These are phyloP conservation scores for Colletotrichum cuscutae DNA, from an alignment of 2,329 filamentous ascomycete species.

Conservation along the genomic window DNA sequence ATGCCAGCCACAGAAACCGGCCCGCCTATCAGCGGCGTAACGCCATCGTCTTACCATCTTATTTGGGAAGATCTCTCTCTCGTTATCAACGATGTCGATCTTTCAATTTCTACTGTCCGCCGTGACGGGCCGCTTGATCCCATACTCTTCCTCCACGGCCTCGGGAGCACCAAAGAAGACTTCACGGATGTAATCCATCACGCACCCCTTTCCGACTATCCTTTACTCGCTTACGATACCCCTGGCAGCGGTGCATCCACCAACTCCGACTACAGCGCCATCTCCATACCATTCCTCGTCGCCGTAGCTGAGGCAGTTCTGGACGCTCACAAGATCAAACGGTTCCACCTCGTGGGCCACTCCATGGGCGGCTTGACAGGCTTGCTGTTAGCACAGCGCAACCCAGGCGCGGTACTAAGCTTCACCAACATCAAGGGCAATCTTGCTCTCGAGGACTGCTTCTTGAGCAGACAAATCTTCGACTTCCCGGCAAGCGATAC, in stretches of 20 bases:
- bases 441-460: slow-evolving; percentile 41
- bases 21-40: background rate
- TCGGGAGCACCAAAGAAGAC: slow-evolving; percentile 41
- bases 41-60: background rate
- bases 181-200: slow-evolving; percentile 38
- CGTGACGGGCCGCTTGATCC: background rate
- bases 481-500: slow-evolving; percentile 8
- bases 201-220: slow-evolving; percentile 24
- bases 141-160: slow-evolving; percentile 41
- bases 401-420: slow-evolving; percentile 30
- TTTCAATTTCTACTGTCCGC: slow-evolving; percentile 35
- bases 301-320: slow-evolving; percentile 35
- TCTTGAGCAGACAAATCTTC: slow-evolving; percentile 39
- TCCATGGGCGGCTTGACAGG: slow-evolving; percentile 42
- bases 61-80: background rate
- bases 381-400: slow-evolving; percentile 35
- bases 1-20: background rate
- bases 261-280: slow-evolving; percentile 31
- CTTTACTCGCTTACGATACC: slow-evolving; percentile 40
- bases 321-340: slow-evolving; percentile 15
- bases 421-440: slow-evolving; percentile 43
- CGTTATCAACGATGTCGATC: slow-evolving; percentile 30
- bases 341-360: slow-evolving; percentile 41
- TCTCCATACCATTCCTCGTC: slow-evolving; percentile 37
- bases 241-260: slow-evolving; percentile 39